A percentile compares a stretch with the other conserved stretches of the same genome.
phyloP scores from a whole-genome alignment of 176 grass and related monocot species.

The Bothriochloa decipiens region DNA sequence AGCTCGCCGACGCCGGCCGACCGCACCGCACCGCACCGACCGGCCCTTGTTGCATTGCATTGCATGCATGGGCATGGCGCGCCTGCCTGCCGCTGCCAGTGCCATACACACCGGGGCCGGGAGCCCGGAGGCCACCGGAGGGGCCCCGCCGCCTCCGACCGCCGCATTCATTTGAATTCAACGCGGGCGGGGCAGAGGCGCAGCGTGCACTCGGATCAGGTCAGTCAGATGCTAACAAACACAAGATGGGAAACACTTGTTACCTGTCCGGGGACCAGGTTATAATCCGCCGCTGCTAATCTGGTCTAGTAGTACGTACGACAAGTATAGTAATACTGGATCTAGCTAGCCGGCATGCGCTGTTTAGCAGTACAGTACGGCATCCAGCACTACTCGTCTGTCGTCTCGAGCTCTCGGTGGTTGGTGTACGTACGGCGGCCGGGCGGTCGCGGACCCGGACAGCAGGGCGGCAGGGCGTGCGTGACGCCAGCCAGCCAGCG shows the following conservation, averaged over 20 bases:
- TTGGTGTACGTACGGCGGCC: not conserved
- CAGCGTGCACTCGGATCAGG: not conserved
- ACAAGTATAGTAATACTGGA: not conserved
- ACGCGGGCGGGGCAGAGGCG: conserved; percentile 5
- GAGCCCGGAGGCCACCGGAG: no score
- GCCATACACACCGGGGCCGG: no score
- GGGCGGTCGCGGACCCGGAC: not conserved
- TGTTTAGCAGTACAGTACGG: not conserved
- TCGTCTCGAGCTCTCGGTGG: not conserved
- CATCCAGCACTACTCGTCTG: not conserved
- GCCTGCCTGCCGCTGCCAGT: not conserved
- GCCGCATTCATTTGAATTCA: conserved; percentile 34
- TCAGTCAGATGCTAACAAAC: not conserved
- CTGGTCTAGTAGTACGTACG: not conserved
- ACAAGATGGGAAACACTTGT: not conserved
- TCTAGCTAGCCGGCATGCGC: not conserved
- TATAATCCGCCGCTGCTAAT: not conserved
- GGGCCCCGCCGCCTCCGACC: not conserved
- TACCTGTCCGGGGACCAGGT: not conserved
- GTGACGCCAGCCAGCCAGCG: not conserved
- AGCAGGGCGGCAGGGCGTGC: not conserved
- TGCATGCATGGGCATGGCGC: not conserved
- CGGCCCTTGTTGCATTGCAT: not conserved
- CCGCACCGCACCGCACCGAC: not conserved
- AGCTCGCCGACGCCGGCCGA: not conserved